A percentile compares a stretch with the other conserved stretches of the same genome.
phyloP scores from a whole-genome alignment of 768 basidiomycete genomes.

The Rhodosporidiobolus odoratus region DNA sequence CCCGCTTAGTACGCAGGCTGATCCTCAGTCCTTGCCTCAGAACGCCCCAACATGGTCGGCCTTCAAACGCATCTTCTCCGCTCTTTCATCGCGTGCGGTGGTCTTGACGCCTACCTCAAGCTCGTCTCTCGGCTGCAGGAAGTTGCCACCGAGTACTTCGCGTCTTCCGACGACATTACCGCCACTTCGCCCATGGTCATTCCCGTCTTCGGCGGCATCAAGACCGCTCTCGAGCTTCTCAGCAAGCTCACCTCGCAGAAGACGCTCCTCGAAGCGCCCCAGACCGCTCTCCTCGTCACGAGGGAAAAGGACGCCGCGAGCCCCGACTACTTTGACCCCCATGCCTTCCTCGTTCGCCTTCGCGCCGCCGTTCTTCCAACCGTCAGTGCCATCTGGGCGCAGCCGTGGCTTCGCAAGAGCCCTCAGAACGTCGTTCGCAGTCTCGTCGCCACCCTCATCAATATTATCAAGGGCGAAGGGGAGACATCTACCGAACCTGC shows the following conservation, averaged over 20 bases:
- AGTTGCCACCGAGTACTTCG: conserved; percentile 57
- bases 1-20: conserved; percentile 1
- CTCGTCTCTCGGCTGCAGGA: conserved; percentile 57
- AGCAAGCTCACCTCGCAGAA: conserved; percentile 71
- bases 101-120: conserved; percentile 62
- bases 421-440: conserved; percentile 70
- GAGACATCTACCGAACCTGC: conserved; percentile 52
- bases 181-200: conserved; percentile 57
- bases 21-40: conserved; percentile 48
- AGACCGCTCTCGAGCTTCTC: conserved; percentile 67
- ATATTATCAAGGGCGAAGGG: conserved; percentile 72
- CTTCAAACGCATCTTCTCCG: conserved; percentile 77
- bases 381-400: conserved; percentile 67
- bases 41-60: conserved; percentile 65
- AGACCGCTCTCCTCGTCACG: conserved; percentile 65
- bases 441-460: conserved; percentile 69
- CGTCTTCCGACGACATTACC: conserved; percentile 52
- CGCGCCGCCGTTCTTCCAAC: conserved; percentile 66
- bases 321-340: conserved; percentile 71
- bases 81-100: conserved; percentile 65
- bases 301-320: conserved; percentile 59
- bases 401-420: conserved; percentile 67
- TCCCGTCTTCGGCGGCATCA: conserved; percentile 73
- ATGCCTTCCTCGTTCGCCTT: conserved; percentile 77
- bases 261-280: conserved; percentile 74